Base-by-base conservation (phyloP, 1,284 basidiomycete genomes). In the Leccinum griseonigrum region DNA sequence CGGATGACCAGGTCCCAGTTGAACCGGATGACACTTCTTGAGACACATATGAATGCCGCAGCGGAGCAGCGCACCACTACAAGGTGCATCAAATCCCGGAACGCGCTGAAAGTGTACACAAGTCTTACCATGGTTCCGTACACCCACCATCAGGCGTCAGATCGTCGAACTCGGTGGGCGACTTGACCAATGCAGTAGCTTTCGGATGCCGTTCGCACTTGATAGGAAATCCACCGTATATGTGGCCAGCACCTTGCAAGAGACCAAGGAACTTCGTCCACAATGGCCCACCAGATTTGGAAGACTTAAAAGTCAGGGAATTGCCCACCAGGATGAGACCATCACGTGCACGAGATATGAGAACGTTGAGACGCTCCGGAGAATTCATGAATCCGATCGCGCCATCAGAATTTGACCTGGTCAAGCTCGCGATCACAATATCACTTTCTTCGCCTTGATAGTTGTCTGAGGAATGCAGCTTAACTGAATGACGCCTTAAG, bases 361-460 rank as follows among this genome's bases (percentile, higher is more conserved):
- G 75, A 3, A 89, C 87, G 60, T 86, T 89, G 18, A 88, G 72
- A 26, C 87, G 81, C 68, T 89, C 85, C 0, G 84, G 82, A 1
- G 87, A 79, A 38, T 71, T 80, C 85, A 89, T 87, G 74, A 89
- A 89, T 0, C 87, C 87, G 32, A 89, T 88, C 58, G 85, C 80
- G 57, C 79, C 71, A 1, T 71, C 60, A 0, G 74, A 8, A 62
- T 88, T 88, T 65, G 85, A 86, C 50, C 87, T 73, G 0, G 83
- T 86, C n/a, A 89, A 71, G 5, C 81, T 84, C 7, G 78, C 77
- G 46, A 89, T 75, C 26, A 88, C 84, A 57, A 89, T 84, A 54
- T 88, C 80, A 48, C 84, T 85, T 70, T 88, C 87, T 70, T 89
- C 87, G 9, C 87, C 87, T 67, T 88, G 87, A 61, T 86, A 86